Percentiles rank a stretch among this genome's conserved stretches.
These are phyloP conservation scores for Hondaea fermentalgiana DNA, from an alignment of 108 stramenopile genomes.

Conservation along the genomic window DNA sequence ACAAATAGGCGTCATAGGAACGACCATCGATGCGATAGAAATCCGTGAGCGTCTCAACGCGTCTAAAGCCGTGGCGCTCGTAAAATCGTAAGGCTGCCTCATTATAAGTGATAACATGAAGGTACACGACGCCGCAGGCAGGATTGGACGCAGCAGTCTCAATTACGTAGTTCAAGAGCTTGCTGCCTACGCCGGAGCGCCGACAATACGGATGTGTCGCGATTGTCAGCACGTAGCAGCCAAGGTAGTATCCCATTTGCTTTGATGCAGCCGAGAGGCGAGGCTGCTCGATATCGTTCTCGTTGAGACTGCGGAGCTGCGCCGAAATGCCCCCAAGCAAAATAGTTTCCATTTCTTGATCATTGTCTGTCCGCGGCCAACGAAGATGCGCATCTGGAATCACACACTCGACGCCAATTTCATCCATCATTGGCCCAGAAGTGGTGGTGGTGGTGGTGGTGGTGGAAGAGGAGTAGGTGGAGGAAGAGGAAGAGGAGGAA, in stretches of 20 bases:
- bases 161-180: neutral
- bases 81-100: slow-evolving; percentile 6
- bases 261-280: neutral
- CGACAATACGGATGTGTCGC: neutral
- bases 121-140: slow-evolving; percentile 12
- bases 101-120: slow-evolving; percentile 23
- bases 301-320: neutral
- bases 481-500: neutral
- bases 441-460: neutral
- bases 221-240: slow-evolving; percentile 17
- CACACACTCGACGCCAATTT: neutral
- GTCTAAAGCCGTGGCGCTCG: neutral
- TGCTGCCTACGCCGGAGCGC: neutral
- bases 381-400: neutral
- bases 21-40: neutral
- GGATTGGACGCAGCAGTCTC: neutral
- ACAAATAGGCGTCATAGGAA: neutral
- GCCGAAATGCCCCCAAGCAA: neutral
- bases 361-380: neutral
- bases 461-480: neutral
- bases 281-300: neutral
- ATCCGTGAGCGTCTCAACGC: neutral
- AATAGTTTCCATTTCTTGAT: neutral
- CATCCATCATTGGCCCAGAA: neutral
- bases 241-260: neutral